Conservation (phyloP, 1,139 yeast genomes). For the Geotrichum histeridarum region DNA sequence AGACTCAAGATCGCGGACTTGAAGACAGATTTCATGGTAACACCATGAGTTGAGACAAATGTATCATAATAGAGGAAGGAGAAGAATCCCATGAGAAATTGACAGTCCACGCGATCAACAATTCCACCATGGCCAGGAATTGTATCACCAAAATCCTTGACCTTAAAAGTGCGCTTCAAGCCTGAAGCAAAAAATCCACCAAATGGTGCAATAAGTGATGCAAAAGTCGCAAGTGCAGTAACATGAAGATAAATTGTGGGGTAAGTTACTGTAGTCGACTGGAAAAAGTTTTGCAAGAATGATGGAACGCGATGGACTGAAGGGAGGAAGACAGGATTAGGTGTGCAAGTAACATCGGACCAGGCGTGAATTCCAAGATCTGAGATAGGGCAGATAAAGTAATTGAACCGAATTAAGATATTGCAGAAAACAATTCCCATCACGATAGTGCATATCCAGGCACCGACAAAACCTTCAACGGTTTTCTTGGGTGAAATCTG, state of each 20-base stretch:
- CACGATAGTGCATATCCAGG: conserved; percentile 88
- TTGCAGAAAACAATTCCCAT: conserved; percentile 66
- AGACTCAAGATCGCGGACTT: conserved; percentile 74
- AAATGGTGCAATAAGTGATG: conserved; percentile 95
- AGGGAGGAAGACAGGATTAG: conserved; percentile 80
- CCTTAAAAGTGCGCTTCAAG: conserved; percentile 91
- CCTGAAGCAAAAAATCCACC: conserved; percentile 99
- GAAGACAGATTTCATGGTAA: conserved; percentile 65
- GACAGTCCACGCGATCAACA: conserved; percentile 97
- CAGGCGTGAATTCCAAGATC: conserved; percentile 55
- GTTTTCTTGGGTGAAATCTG: conserved; percentile 96
- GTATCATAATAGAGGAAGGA: conserved; percentile 89
- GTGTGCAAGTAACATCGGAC: conserved; percentile 65
- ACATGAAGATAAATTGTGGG: conserved; percentile 91
- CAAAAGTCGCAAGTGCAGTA: conserved; percentile 81
- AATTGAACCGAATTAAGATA: conserved; percentile 59
- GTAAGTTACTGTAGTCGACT: conserved; percentile 50
- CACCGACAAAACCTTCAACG: conserved; percentile 95
- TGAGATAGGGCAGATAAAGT: conserved; percentile 83
- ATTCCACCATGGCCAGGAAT: conserved; percentile 98
- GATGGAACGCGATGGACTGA: conserved; percentile 74
- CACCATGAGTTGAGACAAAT: conserved; percentile 62
- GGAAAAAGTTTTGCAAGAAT: conserved; percentile 47
- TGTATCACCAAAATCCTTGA: conserved; percentile 87
- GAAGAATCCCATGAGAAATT: conserved; percentile 95